Percentiles rank a stretch among this genome's conserved stretches.
Evolutionary conservation across 2,329 filamentous ascomycete species (phyloP).

Genomic region (Thelonectria discophora): DNA sequence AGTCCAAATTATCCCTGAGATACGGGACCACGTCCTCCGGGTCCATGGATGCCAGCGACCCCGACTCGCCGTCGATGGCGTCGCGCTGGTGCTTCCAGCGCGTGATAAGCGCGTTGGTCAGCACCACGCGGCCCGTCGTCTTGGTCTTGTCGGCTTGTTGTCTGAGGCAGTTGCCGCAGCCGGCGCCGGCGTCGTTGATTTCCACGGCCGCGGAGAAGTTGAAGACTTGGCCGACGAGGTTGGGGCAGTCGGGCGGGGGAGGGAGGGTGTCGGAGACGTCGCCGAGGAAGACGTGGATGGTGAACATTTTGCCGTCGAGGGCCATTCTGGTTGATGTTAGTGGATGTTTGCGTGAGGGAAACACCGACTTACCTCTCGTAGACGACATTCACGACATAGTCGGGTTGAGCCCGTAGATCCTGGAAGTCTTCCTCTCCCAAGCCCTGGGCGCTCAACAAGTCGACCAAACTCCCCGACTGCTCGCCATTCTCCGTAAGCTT

Average conservation of each 20-base stretch:
- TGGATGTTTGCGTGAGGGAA: too few relatives aligned
- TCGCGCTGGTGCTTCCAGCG: background rate
- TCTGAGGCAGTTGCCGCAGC: background rate
- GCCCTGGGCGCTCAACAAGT: background rate
- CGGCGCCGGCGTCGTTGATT: background rate
- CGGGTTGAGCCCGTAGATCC: background rate
- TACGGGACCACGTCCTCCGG: background rate
- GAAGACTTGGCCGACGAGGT: background rate
- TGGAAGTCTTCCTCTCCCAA: background rate
- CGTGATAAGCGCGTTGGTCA: slow-evolving; percentile 17
- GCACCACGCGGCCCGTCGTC: background rate
- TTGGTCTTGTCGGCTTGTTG: background rate
- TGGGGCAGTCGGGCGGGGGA: background rate
- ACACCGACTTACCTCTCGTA: background rate
- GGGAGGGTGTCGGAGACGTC: background rate
- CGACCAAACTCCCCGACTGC: background rate
- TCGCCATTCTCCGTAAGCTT: too few relatives aligned
- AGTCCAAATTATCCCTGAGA: slow-evolving; percentile 1
- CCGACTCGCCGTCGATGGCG: background rate
- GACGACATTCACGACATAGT: slow-evolving; percentile 9
- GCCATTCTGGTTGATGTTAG: background rate
- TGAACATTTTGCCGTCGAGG: slow-evolving; percentile 3
- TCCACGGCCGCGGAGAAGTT: background rate
- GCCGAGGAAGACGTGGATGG: background rate
- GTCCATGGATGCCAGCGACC: background rate